These are phyloP conservation scores for Pseudogymnoascus sp. DNA, from an alignment of 2,329 filamentous ascomycete species.

Conservation along the genomic window DNA sequence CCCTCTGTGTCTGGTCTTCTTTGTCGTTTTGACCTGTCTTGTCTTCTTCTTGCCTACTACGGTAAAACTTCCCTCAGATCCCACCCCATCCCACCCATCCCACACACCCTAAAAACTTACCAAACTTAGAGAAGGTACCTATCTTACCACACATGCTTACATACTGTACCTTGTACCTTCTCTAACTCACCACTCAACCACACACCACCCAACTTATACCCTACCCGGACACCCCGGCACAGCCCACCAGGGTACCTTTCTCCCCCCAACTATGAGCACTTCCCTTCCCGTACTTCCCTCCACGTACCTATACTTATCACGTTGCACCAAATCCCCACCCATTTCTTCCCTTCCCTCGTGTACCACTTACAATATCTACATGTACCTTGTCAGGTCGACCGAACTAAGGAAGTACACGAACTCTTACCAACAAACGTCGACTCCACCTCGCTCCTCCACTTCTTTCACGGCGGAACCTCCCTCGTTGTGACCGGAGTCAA, in stretches of 20 bases:
- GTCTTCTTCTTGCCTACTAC: background rate
- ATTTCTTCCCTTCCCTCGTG: background rate
- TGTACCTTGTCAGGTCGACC: slow-evolving; percentile 5
- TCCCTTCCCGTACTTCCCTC: background rate
- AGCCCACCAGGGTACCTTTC: slow-evolving; percentile 3
- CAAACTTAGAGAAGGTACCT: background rate
- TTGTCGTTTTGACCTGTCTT: background rate
- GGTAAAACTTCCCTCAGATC: no score
- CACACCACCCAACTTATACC: background rate
- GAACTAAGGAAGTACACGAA: slow-evolving; percentile 9
- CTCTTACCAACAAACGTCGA: slow-evolving; percentile 2
- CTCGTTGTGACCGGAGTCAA: background rate
- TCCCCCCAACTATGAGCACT: background rate
- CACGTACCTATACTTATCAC: background rate
- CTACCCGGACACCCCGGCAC: slow-evolving; percentile 5
- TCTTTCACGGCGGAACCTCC: background rate
- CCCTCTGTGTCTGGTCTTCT: background rate
- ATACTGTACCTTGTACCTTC: background rate
- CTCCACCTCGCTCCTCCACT: slow-evolving; percentile 1
- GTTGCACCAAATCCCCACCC: background rate
- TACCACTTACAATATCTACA: background rate
- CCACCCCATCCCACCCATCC: no score
- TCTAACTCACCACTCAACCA: background rate
- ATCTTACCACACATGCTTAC: background rate
- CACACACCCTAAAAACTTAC: background rate